Conservation (phyloP, 257 asterid species). For the Ilex aquifolium region DNA sequence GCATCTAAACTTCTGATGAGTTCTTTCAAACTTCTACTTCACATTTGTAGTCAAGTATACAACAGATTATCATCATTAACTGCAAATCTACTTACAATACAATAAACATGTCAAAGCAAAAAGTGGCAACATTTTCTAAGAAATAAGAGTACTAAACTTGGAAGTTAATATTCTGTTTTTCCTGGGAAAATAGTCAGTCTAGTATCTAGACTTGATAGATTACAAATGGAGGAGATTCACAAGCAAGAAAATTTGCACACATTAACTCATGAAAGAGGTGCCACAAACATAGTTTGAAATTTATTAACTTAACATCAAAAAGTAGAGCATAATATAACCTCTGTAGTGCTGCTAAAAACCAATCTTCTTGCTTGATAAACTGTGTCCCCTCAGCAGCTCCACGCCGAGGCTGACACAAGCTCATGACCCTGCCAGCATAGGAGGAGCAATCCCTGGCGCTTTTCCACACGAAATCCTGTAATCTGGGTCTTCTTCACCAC, state of each 20-base stretch:
- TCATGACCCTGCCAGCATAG: conserved; percentile 44
- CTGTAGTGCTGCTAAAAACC: neutral
- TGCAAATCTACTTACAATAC: neutral
- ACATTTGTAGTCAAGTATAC: neutral
- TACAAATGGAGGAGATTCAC: conserved; percentile 9
- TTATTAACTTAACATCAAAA: conserved; percentile 14
- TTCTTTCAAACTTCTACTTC: no score
- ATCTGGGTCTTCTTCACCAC: conserved; percentile 31
- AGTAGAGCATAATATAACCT: conserved; percentile 19
- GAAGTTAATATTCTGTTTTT: neutral
- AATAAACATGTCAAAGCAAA: neutral
- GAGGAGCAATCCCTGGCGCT: conserved; percentile 34
- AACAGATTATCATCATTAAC: neutral
- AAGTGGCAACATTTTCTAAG: conserved; percentile 5
- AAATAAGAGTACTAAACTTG: conserved; percentile 9
- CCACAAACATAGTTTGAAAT: conserved; percentile 15
- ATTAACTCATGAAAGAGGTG: conserved; percentile 9
- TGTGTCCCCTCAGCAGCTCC: conserved; percentile 39
- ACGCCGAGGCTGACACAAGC: conserved; percentile 38
- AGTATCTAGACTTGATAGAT: conserved; percentile 8
- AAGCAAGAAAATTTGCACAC: conserved; percentile 18
- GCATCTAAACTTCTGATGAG: no score
- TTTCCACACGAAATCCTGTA: conserved; percentile 44
- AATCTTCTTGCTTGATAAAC: conserved; percentile 13
- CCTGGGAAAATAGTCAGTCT: conserved; percentile 2